phyloP scores from a whole-genome alignment of 495 filamentous ascomycete species.

The Gamarada debralockiae region DNA sequence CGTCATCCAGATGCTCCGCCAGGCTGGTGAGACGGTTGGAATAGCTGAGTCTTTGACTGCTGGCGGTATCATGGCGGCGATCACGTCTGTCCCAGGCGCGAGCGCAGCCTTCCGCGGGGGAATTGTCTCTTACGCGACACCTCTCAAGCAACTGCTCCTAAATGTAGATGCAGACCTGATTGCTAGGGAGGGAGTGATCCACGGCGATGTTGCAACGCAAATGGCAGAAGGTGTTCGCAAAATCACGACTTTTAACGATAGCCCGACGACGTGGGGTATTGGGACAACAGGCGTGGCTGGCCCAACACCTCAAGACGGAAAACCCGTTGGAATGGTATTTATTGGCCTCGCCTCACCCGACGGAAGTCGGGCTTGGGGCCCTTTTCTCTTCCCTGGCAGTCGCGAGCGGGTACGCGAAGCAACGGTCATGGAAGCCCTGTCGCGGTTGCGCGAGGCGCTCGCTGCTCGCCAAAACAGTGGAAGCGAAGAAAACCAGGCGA shows the following conservation, averaged over 20 bases:
- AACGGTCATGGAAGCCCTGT: too few species aligned
- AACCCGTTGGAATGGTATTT: too few species aligned
- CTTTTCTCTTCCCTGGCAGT: too few species aligned
- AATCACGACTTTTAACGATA: constrained; percentile 15
- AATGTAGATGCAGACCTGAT: constrained; percentile 27
- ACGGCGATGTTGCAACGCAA: constrained; percentile 29
- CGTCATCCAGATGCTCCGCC: too few species aligned
- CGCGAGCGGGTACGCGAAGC: too few species aligned
- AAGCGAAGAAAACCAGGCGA: too few species aligned
- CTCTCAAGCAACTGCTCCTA: constrained; percentile 26
- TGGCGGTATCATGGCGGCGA: constrained; percentile 25
- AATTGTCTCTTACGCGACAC: constrained; percentile 30
- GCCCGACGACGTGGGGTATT: constrained; percentile 28
- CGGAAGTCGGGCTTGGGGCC: too few species aligned
- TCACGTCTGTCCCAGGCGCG: constrained; percentile 28
- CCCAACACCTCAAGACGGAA: too few species aligned
- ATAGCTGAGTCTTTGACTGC: constrained; percentile 32
- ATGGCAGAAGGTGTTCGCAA: constrained; percentile 29
- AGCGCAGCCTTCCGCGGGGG: constrained; percentile 29
- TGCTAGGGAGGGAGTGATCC: constrained; percentile 28
- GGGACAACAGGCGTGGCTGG: constrained; percentile 31
- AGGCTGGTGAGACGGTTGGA: constrained; percentile 24
- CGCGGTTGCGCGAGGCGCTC: too few species aligned
- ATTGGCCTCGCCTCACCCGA: too few species aligned
- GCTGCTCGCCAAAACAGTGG: too few species aligned